phyloP scores from a whole-genome alignment of 495 filamentous ascomycete species.

The Penicillium arizonense region DNA sequence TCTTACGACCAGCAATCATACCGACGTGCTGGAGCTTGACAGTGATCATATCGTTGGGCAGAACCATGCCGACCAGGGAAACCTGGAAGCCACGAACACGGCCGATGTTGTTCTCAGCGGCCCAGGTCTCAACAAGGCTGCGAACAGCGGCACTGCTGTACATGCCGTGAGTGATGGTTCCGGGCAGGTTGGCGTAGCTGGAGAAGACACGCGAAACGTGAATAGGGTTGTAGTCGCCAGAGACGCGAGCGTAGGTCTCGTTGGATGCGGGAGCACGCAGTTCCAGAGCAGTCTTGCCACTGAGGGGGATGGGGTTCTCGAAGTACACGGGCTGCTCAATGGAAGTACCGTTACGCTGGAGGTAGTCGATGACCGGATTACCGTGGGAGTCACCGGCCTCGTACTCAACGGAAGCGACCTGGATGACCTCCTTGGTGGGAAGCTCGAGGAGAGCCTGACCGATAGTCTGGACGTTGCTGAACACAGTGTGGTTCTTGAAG shows the following conservation, averaged over 20 bases:
- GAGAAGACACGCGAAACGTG: conserved; percentile 97
- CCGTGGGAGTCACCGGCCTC: conserved; percentile 86
- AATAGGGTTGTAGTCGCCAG: conserved; percentile 98
- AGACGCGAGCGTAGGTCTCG: conserved; percentile 95
- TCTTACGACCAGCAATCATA: conserved; percentile 97
- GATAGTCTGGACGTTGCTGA: conserved; percentile 87
- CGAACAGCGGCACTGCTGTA: conserved; percentile 98
- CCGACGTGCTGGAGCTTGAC: conserved; percentile 94
- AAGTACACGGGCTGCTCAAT: conserved; percentile 98
- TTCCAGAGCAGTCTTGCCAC: conserved; percentile 82
- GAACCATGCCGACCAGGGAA: conserved; percentile 93
- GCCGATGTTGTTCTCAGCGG: conserved; percentile 96
- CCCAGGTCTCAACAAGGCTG: conserved; percentile 98
- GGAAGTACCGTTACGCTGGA: conserved; percentile 84
- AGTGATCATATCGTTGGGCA: conserved; percentile 91
- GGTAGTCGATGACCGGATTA: conserved; percentile 95
- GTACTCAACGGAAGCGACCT: conserved; percentile 94
- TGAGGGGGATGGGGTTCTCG: conserved; percentile 93
- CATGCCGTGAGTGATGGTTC: conserved; percentile 99
- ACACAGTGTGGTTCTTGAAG: conserved; percentile 93
- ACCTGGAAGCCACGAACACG: conserved; percentile 97
- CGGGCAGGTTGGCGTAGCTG: conserved; percentile 88
- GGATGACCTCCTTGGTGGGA: conserved; percentile 95
- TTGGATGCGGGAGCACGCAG: conserved; percentile 94
- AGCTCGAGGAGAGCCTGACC: conserved; percentile 93